Evolutionary conservation across 169 alveolate species (phyloP).

Genomic region (Perkinsus olseni): DNA sequence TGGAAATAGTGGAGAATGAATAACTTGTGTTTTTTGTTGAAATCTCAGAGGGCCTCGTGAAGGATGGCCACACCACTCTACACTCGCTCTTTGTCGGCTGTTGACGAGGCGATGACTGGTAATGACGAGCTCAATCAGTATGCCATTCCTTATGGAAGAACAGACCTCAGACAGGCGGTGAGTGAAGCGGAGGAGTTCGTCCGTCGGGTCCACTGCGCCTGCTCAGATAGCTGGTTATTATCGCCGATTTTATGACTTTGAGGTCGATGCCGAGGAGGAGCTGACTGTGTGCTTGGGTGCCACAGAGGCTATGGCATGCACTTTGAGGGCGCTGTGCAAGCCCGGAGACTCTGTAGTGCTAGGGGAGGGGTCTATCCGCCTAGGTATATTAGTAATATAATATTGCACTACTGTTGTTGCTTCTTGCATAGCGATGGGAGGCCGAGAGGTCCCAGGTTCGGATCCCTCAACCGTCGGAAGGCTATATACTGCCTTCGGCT

Average conservation of each 20-base stretch:
- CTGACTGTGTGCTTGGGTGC: slow-evolving; percentile 6
- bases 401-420: no score
- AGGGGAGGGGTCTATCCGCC: no score
- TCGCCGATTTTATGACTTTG: not conserved
- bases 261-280: slow-evolving; percentile 2
- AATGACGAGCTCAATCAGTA: not conserved
- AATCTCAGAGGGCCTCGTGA: not conserved
- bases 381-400: no score
- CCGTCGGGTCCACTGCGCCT: no score
- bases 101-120: not conserved
- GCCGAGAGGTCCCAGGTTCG: no score
- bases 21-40: not conserved
- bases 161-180: not conserved
- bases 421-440: no score
- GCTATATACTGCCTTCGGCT: no score
- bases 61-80: not conserved
- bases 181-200: no score
- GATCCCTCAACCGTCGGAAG: no score
- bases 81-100: not conserved
- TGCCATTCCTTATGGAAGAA: not conserved
- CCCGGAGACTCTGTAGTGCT: not conserved
- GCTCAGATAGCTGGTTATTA: not conserved
- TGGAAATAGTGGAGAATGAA: not conserved
- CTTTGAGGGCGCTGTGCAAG: slow-evolving; percentile 2
- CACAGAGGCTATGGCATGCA: slow-evolving; percentile 2